A percentile compares a stretch with the other conserved stretches of the same genome.
Conservation (phyloP, 2,329 filamentous ascomycete genomes). For the Diaporthe vaccinii region DNA sequence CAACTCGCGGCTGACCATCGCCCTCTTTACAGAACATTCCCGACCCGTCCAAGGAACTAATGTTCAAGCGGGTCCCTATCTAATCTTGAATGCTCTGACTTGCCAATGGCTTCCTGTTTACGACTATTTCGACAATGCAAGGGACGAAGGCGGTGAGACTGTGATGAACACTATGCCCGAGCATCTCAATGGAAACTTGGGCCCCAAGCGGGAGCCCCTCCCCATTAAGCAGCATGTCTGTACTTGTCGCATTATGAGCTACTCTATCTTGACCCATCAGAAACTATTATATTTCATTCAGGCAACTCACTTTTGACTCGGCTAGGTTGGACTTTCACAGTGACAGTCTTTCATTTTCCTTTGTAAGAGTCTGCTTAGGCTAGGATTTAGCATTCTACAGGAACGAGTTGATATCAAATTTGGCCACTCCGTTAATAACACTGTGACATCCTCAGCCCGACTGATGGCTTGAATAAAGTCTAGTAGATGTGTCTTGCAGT, state of each 20-base stretch:
- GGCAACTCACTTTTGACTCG: neutral
- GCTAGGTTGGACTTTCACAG: neutral
- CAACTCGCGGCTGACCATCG: neutral
- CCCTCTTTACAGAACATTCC: conserved; percentile 42
- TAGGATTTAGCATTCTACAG: neutral
- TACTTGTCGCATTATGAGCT: neutral
- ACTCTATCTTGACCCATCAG: neutral
- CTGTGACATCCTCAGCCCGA: neutral
- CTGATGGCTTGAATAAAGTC: too few relatives aligned
- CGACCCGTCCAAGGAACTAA: conserved; percentile 44
- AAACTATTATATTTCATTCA: neutral
- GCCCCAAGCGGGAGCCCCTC: neutral
- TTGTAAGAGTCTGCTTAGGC: neutral
- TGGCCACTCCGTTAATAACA: neutral
- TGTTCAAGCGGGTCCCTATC: conserved; percentile 44
- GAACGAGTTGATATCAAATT: neutral
- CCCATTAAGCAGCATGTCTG: neutral
- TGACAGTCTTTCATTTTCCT: neutral
- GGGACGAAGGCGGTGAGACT: neutral
- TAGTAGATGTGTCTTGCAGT: neutral
- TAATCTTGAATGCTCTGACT: neutral
- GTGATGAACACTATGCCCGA: neutral
- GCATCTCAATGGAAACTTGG: neutral
- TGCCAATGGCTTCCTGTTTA: neutral
- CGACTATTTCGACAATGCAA: neutral